Evolutionary conservation across 768 basidiomycete species (phyloP).

Genomic region (Boletus vermiculosoides): DNA sequence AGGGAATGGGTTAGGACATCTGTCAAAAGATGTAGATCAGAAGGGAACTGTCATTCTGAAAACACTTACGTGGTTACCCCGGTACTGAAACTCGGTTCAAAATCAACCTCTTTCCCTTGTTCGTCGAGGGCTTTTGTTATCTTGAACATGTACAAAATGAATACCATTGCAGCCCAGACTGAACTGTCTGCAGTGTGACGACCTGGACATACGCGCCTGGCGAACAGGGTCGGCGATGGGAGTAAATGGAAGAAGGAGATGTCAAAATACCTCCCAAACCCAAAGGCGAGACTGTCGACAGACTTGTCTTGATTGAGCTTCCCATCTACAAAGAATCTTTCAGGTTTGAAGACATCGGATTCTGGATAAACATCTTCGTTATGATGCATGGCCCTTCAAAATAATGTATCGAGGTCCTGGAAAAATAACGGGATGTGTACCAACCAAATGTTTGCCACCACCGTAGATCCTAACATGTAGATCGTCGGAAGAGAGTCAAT

Average conservation of each 20-base stretch:
- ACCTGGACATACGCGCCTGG: conserved; percentile 34
- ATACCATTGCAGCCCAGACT: conserved; percentile 32
- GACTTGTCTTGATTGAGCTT: background rate
- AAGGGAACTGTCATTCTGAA: no score
- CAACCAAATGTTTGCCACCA: conserved; percentile 24
- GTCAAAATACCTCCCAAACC: conserved; percentile 24
- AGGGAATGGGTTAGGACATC: conserved; percentile 11
- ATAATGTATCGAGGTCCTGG: background rate
- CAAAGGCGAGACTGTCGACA: conserved; percentile 7
- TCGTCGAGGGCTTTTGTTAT: conserved; percentile 27
- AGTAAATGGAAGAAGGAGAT: background rate
- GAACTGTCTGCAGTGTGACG: conserved; percentile 29
- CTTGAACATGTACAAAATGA: conserved; percentile 24
- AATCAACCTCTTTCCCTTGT: conserved; percentile 27
- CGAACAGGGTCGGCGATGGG: background rate
- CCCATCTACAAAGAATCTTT: conserved; percentile 29
- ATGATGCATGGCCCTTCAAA: conserved; percentile 16
- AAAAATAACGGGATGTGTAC: background rate
- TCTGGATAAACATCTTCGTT: conserved; percentile 16
- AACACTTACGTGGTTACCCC: conserved; percentile 14
- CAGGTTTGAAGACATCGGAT: conserved; percentile 30
- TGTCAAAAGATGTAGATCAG: background rate
- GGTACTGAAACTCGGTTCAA: conserved; percentile 10
- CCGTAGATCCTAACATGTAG: conserved; percentile 12
- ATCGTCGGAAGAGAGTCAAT: background rate